Percentiles rank a stretch among this genome's conserved stretches.
These are phyloP conservation scores for Penicillium arizonense DNA, from an alignment of 495 filamentous ascomycete species.

Conservation along the genomic window DNA sequence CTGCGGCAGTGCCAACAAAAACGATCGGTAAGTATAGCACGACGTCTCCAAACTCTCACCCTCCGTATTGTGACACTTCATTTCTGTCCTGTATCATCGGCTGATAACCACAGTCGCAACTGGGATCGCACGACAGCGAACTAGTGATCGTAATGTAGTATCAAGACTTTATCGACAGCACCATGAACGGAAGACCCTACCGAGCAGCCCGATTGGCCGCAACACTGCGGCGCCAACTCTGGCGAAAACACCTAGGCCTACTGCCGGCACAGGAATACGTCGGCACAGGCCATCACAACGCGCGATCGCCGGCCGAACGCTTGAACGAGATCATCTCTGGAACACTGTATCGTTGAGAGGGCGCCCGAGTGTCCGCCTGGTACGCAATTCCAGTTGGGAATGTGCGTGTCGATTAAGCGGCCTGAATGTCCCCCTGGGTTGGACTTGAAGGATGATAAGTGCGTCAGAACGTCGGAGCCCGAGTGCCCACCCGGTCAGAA, in stretches of 20 bases:
- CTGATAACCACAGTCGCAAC: constrained; percentile 58
- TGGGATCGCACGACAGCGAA: constrained; percentile 88
- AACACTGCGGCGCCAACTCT: constrained; percentile 79
- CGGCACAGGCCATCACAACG: constrained; percentile 70
- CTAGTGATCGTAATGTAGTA: constrained; percentile 93
- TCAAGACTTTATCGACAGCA: constrained; percentile 62
- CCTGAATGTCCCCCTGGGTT: too few relatives aligned
- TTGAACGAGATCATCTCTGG: constrained; percentile 66
- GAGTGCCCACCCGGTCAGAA: too few relatives aligned
- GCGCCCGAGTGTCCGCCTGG: too few relatives aligned
- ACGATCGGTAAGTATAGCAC: constrained; percentile 63
- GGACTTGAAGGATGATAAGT: too few relatives aligned
- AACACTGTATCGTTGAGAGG: too few relatives aligned
- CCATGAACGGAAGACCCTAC: constrained; percentile 76
- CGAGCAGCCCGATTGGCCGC: constrained; percentile 74
- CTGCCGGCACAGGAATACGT: constrained; percentile 72
- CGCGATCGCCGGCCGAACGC: constrained; percentile 72
- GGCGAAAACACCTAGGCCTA: constrained; percentile 90
- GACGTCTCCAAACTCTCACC: background rate
- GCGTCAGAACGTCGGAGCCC: too few relatives aligned
- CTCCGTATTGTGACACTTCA: background rate
- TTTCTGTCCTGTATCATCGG: constrained; percentile 1
- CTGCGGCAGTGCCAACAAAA: constrained; percentile 88
- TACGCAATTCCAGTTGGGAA: too few relatives aligned
- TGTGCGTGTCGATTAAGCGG: too few relatives aligned